Evolutionary conservation across 2,329 filamentous ascomycete genomes (phyloP).

Genomic region (Phaeosphaeria sp.): DNA sequence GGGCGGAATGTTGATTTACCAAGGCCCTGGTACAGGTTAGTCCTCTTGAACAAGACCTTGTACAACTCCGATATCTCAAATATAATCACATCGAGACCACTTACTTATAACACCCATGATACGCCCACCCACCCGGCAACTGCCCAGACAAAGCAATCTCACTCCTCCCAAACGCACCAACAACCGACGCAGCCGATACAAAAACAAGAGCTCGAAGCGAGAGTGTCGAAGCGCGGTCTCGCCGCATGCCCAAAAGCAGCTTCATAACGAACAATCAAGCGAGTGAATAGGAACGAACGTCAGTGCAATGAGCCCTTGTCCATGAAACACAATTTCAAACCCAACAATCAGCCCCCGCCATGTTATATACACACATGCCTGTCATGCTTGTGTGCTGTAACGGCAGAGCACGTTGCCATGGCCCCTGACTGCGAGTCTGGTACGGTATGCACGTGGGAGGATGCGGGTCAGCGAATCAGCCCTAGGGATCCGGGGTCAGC

Average conservation of each 20-base stretch:
- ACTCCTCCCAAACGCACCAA: neutral
- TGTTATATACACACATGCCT: neutral
- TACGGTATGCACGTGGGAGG: neutral
- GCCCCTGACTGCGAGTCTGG: neutral
- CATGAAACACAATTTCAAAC: neutral
- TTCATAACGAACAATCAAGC: neutral
- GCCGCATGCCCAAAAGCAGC: too few relatives aligned
- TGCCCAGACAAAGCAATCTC: neutral
- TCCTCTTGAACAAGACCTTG: neutral
- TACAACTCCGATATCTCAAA: neutral
- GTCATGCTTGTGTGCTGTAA: neutral
- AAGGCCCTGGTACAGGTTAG: constrained; percentile 11
- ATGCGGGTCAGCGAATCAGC: neutral
- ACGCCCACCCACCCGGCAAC: constrained; percentile 25
- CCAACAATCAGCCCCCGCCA: neutral
- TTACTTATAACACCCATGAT: constrained; percentile 38
- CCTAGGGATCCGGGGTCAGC: neutral
- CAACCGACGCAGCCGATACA: neutral
- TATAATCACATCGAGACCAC: neutral
- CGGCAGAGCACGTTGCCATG: neutral
- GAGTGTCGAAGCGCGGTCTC: neutral
- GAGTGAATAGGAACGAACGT: neutral
- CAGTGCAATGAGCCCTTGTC: neutral
- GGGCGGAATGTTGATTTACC: constrained; percentile 21
- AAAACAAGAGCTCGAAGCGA: neutral